phyloP scores from a whole-genome alignment of 1,284 basidiomycete species.

The Malassezia caprae region DNA sequence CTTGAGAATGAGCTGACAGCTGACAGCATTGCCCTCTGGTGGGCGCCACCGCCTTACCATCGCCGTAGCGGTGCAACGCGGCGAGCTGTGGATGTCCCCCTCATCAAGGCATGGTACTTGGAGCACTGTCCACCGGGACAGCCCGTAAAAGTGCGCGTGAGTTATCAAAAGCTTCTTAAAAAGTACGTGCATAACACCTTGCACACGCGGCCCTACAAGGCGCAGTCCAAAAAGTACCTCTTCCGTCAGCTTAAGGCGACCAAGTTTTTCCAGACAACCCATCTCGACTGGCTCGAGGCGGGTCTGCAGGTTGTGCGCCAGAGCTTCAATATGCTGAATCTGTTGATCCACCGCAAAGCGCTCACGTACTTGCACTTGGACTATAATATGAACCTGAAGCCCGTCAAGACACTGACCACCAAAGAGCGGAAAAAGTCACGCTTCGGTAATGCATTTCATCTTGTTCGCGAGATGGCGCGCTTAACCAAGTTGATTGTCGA shows the following conservation, averaged over 20 bases:
- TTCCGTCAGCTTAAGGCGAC: constrained; percentile 93
- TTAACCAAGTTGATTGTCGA: constrained; percentile 97
- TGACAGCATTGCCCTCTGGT: constrained; percentile 95
- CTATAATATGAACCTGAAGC: constrained; percentile 91
- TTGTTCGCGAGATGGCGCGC: constrained; percentile 93
- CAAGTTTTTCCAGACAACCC: constrained; percentile 98
- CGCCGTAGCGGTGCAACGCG: constrained; percentile 84
- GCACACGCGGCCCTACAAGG: constrained; percentile 76
- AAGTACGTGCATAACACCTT: constrained; percentile 91
- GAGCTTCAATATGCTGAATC: constrained; percentile 98
- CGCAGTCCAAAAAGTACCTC: constrained; percentile 94
- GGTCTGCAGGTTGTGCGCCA: constrained; percentile 96
- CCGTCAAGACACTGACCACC: constrained; percentile 96
- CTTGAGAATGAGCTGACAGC: constrained; percentile 85
- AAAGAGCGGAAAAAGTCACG: constrained; percentile 99
- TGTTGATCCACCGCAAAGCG: constrained; percentile 97
- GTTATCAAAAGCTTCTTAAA: constrained; percentile 97
- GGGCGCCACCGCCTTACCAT: constrained; percentile 93
- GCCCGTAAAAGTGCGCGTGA: constrained; percentile 95
- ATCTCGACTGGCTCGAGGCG: constrained; percentile 97
- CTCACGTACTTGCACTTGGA: constrained; percentile 88
- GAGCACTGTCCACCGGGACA: constrained; percentile 95
- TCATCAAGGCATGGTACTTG: constrained; percentile 87
- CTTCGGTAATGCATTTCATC: constrained; percentile 96
- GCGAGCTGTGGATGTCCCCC: constrained; percentile 83